Evolutionary conservation across 352 stramenopile genomes (phyloP).

Genomic region (Globisporangium yorkense): DNA sequence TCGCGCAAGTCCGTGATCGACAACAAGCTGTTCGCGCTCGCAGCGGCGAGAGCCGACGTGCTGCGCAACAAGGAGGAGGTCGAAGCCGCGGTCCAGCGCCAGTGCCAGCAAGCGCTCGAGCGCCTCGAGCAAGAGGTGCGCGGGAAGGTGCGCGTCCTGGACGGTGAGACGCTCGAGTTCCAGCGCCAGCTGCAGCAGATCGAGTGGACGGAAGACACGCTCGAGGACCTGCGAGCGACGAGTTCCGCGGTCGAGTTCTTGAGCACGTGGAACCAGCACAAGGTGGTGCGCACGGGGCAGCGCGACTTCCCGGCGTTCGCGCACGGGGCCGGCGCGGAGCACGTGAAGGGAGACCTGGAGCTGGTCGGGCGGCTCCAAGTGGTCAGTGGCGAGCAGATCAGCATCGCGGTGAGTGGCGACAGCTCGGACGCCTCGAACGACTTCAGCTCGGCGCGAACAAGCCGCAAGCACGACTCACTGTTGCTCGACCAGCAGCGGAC

Average conservation of each 20-base stretch:
- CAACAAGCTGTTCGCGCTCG: constrained; percentile 42
- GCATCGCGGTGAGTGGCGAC: background rate
- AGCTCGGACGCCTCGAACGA: background rate
- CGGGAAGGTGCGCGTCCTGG: constrained; percentile 43
- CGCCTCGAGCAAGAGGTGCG: constrained; percentile 35
- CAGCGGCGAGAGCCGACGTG: constrained; percentile 24
- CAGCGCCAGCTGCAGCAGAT: constrained; percentile 63
- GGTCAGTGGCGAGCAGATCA: constrained; percentile 24
- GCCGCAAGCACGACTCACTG: background rate
- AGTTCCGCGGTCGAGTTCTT: constrained; percentile 56
- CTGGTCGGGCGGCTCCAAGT: constrained; percentile 57
- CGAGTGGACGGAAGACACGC: constrained; percentile 59
- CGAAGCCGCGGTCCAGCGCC: constrained; percentile 35
- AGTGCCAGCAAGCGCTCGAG: constrained; percentile 39
- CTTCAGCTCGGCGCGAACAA: background rate
- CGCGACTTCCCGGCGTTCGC: constrained; percentile 48
- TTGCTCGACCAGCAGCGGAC: background rate
- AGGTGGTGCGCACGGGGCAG: constrained; percentile 51
- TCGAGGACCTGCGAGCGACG: constrained; percentile 41
- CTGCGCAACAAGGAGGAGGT: constrained; percentile 42
- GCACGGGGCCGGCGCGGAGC: constrained; percentile 25
- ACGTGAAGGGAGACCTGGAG: constrained; percentile 56
- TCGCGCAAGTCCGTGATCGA: constrained; percentile 58
- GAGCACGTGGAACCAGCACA: constrained; percentile 61
- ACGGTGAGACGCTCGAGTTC: constrained; percentile 56